Conservation (phyloP, 495 filamentous ascomycete genomes). For the Penicillium cataractarum region DNA sequence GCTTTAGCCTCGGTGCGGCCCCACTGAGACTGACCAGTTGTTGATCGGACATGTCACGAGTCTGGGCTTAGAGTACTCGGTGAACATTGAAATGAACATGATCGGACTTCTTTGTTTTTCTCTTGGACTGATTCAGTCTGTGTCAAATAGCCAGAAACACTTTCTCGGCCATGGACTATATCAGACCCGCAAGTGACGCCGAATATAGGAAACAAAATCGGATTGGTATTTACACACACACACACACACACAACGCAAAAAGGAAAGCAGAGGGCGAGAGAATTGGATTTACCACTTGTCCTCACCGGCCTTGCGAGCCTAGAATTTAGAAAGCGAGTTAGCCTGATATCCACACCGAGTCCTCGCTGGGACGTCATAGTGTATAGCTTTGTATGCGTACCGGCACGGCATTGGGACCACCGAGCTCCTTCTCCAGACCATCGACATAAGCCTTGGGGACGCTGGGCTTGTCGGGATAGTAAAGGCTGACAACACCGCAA, state of each 20-base stretch:
- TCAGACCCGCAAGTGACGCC: constrained; percentile 38
- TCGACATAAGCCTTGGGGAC: constrained; percentile 78
- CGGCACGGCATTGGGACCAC: constrained; percentile 59
- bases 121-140: constrained; percentile 17
- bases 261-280: constrained; percentile 19
- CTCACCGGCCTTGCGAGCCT: constrained; percentile 50
- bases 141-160: constrained; percentile 19
- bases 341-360: neutral
- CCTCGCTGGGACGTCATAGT: neutral
- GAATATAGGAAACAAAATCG: constrained; percentile 38
- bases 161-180: constrained; percentile 29
- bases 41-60: neutral
- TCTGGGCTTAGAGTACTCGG: neutral
- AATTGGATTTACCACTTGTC: constrained; percentile 45
- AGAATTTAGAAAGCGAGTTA: constrained; percentile 13
- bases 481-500: constrained; percentile 66
- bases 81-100: neutral
- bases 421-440: constrained; percentile 84
- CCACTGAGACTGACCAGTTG: constrained; percentile 5
- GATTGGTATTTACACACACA: constrained; percentile 53
- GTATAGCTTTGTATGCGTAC: constrained; percentile 31
- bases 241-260: constrained; percentile 37
- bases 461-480: constrained; percentile 85
- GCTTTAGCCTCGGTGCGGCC: constrained; percentile 7
- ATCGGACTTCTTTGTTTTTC: constrained; percentile 19